phyloP scores from a whole-genome alignment of 805 yeast genomes.

The Huiozyma sinensis region DNA sequence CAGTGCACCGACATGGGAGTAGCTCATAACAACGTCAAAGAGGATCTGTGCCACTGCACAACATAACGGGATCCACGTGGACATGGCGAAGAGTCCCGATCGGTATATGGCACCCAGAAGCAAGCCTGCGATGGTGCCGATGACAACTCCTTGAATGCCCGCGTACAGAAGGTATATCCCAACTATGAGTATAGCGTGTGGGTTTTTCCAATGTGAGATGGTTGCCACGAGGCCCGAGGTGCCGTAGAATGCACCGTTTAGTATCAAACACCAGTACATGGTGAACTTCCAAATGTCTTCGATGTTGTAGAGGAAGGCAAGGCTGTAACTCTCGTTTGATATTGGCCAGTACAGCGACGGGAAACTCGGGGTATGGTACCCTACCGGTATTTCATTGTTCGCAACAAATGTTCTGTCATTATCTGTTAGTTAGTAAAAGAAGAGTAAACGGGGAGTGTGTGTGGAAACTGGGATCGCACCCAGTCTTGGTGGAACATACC shows the following conservation, averaged over 20 bases:
- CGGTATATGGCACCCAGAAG: constrained; percentile 63
- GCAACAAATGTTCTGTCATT: constrained; percentile 30
- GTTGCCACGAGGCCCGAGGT: constrained; percentile 57
- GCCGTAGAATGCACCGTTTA: constrained; percentile 51
- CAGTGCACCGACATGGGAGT: constrained; percentile 13
- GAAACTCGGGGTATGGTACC: constrained; percentile 67
- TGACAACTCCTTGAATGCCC: constrained; percentile 49
- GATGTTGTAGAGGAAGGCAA: constrained; percentile 55
- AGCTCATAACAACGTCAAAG: constrained; percentile 48
- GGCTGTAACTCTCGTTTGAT: constrained; percentile 25
- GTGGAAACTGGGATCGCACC: too few relatives aligned
- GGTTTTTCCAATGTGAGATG: constrained; percentile 34
- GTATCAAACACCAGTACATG: constrained; percentile 65
- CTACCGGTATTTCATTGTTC: constrained; percentile 59
- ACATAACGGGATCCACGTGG: constrained; percentile 89
- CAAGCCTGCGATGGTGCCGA: constrained; percentile 73
- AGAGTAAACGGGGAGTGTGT: too few relatives aligned
- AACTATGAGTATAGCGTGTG: constrained; percentile 34
- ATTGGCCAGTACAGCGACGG: constrained; percentile 77
- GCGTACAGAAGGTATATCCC: constrained; percentile 43
- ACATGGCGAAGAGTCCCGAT: constrained; percentile 76
- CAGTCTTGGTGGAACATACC: too few relatives aligned
- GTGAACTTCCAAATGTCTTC: constrained; percentile 78
- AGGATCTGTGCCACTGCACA: constrained; percentile 64
- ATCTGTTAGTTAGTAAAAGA: too few relatives aligned